These are phyloP conservation scores for Claviceps lovelessii DNA, from an alignment of 2,329 filamentous ascomycete genomes.

Conservation along the genomic window DNA sequence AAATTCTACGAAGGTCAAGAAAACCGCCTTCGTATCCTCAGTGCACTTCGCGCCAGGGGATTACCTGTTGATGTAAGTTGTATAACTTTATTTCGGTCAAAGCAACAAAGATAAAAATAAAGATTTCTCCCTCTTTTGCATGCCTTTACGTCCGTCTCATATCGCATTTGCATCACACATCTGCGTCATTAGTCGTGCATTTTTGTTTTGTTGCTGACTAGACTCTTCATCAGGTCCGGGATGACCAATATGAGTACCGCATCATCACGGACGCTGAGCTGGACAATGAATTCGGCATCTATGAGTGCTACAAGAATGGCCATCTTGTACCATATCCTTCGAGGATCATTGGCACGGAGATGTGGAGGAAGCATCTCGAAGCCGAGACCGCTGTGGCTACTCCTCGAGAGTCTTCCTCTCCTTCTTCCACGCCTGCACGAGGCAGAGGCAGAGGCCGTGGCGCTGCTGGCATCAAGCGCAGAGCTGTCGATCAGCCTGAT, in stretches of 20 bases:
- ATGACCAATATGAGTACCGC: slow-evolving; percentile 32
- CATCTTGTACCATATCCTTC: slow-evolving; percentile 31
- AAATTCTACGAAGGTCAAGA: slow-evolving; percentile 31
- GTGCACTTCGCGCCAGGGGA: slow-evolving; percentile 26
- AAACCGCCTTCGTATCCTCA: slow-evolving; percentile 30
- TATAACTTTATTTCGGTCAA: not conserved
- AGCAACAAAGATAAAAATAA: not conserved
- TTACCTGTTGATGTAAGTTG: slow-evolving; percentile 36
- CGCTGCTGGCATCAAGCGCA: slow-evolving; percentile 30
- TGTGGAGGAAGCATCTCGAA: slow-evolving; percentile 24
- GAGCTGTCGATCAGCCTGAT: slow-evolving; percentile 34
- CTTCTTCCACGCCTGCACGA: slow-evolving; percentile 14
- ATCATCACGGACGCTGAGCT: slow-evolving; percentile 29
- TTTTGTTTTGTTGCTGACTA: slow-evolving; percentile 5
- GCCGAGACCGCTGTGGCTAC: slow-evolving; percentile 23
- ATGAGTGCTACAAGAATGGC: slow-evolving; percentile 26
- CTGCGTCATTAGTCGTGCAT: slow-evolving; percentile 1
- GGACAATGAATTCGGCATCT: slow-evolving; percentile 28
- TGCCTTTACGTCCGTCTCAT: not conserved
- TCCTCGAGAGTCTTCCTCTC: slow-evolving; percentile 7
- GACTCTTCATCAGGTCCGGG: slow-evolving; percentile 19
- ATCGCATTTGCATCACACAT: not conserved
- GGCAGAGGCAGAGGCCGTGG: slow-evolving; percentile 20
- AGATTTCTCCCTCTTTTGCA: not conserved
- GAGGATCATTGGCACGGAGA: slow-evolving; percentile 27